phyloP scores from a whole-genome alignment of 2,329 filamentous ascomycete genomes.

The Fusarium phyllophilum region DNA sequence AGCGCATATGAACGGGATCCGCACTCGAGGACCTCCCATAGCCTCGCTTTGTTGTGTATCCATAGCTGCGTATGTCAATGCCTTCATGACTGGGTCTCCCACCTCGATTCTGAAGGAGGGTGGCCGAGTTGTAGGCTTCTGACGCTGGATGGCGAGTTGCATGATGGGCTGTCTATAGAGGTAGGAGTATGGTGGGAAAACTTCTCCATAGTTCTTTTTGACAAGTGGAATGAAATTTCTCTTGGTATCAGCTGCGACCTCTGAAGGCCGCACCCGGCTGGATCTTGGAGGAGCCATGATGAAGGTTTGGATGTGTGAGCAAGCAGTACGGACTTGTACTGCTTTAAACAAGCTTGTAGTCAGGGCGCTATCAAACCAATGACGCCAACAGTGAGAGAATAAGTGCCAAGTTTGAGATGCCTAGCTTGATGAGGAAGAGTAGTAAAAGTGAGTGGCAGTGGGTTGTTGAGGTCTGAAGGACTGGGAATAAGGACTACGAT shows the following conservation, averaged over 20 bases:
- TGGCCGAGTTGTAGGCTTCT: constrained; percentile 49
- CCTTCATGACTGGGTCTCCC: constrained; percentile 69
- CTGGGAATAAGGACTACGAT: constrained; percentile 12
- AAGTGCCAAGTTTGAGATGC: not conserved
- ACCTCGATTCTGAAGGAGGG: constrained; percentile 62
- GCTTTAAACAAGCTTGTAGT: not conserved
- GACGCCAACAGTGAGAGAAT: constrained; percentile 3
- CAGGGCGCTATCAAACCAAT: constrained; percentile 6
- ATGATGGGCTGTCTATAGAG: constrained; percentile 63
- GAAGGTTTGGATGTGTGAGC: not conserved
- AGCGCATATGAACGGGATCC: constrained; percentile 74
- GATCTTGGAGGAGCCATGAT: constrained; percentile 49
- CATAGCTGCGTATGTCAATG: constrained; percentile 63
- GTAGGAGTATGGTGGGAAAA: constrained; percentile 68
- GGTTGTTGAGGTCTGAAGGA: constrained; percentile 15
- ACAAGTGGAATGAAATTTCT: constrained; percentile 74
- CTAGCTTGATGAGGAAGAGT: constrained; percentile 1
- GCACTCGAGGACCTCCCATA: constrained; percentile 47
- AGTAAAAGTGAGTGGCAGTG: constrained; percentile 21
- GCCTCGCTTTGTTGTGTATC: constrained; percentile 53
- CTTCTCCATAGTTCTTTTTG: constrained; percentile 62
- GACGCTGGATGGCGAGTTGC: constrained; percentile 56
- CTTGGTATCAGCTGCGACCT: constrained; percentile 80
- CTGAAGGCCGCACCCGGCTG: constrained; percentile 56
- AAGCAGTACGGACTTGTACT: constrained; percentile 2